These are phyloP conservation scores for Mariannaea sp. DNA, from an alignment of 2,329 filamentous ascomycete genomes.

Conservation along the genomic window DNA sequence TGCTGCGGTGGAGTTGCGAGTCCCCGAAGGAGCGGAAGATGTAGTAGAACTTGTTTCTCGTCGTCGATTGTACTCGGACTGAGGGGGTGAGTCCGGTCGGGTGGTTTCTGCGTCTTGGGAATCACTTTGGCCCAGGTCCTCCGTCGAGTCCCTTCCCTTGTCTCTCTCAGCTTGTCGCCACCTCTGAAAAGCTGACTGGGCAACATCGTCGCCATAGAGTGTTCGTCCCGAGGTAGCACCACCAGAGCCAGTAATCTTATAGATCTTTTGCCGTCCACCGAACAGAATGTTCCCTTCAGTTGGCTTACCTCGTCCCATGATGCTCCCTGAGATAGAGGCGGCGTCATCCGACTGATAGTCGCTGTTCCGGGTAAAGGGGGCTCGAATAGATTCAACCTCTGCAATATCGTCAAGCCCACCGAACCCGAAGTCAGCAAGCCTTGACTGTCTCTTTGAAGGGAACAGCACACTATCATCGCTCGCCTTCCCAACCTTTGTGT, in stretches of 20 bases:
- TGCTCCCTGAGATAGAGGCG: slow-evolving; percentile 65
- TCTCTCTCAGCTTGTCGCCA: slow-evolving; percentile 68
- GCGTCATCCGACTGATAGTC: slow-evolving; percentile 76
- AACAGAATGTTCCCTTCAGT: slow-evolving; percentile 92
- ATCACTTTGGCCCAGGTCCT: slow-evolving; percentile 39
- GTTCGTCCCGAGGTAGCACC: slow-evolving; percentile 68
- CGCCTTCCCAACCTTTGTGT: slow-evolving; percentile 86
- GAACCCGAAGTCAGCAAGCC: slow-evolving; percentile 71
- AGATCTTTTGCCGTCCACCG: slow-evolving; percentile 94
- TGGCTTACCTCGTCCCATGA: slow-evolving; percentile 85
- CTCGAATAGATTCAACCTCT: slow-evolving; percentile 81
- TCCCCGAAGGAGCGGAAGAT: slow-evolving; percentile 69
- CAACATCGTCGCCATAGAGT: slow-evolving; percentile 86
- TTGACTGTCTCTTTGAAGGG: slow-evolving; percentile 74
- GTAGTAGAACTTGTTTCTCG: slow-evolving; percentile 87
- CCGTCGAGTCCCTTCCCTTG: slow-evolving; percentile 41
- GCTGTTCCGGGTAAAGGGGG: slow-evolving; percentile 63
- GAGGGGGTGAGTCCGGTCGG: slow-evolving; percentile 51
- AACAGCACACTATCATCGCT: slow-evolving; percentile 92
- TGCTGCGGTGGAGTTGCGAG: slow-evolving; percentile 81
- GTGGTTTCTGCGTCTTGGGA: slow-evolving; percentile 36
- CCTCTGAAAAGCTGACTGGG: slow-evolving; percentile 81
- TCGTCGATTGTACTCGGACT: slow-evolving; percentile 71
- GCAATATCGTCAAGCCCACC: slow-evolving; percentile 78
- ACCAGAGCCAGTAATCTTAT: slow-evolving; percentile 71